Conservation (phyloP, 257 asterid genomes). For the Plantago major region DNA sequence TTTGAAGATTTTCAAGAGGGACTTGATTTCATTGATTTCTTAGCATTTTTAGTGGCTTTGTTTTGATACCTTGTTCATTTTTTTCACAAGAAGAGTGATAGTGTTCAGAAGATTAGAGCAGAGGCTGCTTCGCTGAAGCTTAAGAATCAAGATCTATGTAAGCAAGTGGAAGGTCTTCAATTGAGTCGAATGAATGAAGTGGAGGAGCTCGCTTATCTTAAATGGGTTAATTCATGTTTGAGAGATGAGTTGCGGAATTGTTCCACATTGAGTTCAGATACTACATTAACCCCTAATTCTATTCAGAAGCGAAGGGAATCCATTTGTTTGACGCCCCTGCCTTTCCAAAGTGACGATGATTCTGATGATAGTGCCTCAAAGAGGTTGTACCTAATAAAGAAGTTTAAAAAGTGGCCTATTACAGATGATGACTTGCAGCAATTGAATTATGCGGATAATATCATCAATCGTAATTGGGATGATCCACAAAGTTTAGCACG, state of each 20-base stretch:
- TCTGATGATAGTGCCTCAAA: slow-evolving; percentile 39
- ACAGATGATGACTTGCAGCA: slow-evolving; percentile 63
- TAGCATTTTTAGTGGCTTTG: slow-evolving; percentile 7
- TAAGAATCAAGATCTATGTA: slow-evolving; percentile 75
- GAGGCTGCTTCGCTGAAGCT: slow-evolving; percentile 72
- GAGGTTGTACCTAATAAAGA: slow-evolving; percentile 54
- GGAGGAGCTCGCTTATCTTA: slow-evolving; percentile 84
- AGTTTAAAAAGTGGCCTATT: slow-evolving; percentile 79
- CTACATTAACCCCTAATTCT: slow-evolving; percentile 38
- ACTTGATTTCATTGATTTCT: slow-evolving; percentile 11
- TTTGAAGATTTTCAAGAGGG: background rate
- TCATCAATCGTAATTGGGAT: slow-evolving; percentile 35
- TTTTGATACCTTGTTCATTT: slow-evolving; percentile 1
- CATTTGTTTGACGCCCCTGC: slow-evolving; percentile 34
- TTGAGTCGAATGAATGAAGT: slow-evolving; percentile 83
- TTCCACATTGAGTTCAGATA: slow-evolving; percentile 34
- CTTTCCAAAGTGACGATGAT: slow-evolving; percentile 49
- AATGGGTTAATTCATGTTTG: slow-evolving; percentile 89
- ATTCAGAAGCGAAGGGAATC: slow-evolving; percentile 52
- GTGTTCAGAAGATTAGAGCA: slow-evolving; percentile 59
- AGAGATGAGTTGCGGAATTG: slow-evolving; percentile 61
- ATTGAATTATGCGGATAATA: slow-evolving; percentile 30
- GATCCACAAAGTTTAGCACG: slow-evolving; percentile 40
- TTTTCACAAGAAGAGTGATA: slow-evolving; percentile 40
- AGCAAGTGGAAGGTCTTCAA: slow-evolving; percentile 96